Evolutionary conservation across 2,329 filamentous ascomycete species (phyloP).

Genomic region (Colletotrichum theobromicola): DNA sequence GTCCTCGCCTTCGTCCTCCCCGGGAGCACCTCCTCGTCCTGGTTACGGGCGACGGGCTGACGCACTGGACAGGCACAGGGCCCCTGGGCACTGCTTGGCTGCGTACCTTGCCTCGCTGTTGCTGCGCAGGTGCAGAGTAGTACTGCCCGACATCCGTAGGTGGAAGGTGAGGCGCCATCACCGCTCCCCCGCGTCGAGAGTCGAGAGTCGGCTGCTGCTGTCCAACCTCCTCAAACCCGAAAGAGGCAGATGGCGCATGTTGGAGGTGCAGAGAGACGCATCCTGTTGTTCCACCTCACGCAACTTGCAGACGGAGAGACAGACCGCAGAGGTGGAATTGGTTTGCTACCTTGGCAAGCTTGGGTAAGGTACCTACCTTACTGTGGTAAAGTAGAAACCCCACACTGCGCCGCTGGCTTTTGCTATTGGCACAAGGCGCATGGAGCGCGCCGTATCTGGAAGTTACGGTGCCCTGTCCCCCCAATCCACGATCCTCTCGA

Average conservation of each 20-base stretch:
- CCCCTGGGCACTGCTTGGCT: neutral
- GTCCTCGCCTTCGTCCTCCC: neutral
- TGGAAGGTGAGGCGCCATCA: neutral
- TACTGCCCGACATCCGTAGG: neutral
- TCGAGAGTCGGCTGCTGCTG: neutral
- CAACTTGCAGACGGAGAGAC: neutral
- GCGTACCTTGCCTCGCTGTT: neutral
- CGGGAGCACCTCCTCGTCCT: neutral
- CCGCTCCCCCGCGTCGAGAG: neutral
- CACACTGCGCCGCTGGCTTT: slow-evolving; percentile 1
- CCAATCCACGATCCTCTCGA: neutral
- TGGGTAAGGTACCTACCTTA: neutral
- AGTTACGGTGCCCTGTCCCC: neutral
- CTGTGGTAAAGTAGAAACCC: neutral
- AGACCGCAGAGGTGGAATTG: neutral
- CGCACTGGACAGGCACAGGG: neutral
- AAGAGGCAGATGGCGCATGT: neutral
- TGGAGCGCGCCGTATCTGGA: slow-evolving; percentile 2
- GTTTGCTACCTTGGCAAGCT: too few species aligned
- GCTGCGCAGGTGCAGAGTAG: neutral
- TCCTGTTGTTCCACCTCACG: neutral
- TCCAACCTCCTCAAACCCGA: neutral
- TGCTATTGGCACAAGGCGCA: neutral
- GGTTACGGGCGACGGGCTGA: neutral
- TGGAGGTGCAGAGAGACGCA: neutral